A percentile compares a stretch with the other conserved stretches of the same genome.
Evolutionary conservation across 257 asterid species (phyloP).

Genomic region (Penstemon davidsonii): DNA sequence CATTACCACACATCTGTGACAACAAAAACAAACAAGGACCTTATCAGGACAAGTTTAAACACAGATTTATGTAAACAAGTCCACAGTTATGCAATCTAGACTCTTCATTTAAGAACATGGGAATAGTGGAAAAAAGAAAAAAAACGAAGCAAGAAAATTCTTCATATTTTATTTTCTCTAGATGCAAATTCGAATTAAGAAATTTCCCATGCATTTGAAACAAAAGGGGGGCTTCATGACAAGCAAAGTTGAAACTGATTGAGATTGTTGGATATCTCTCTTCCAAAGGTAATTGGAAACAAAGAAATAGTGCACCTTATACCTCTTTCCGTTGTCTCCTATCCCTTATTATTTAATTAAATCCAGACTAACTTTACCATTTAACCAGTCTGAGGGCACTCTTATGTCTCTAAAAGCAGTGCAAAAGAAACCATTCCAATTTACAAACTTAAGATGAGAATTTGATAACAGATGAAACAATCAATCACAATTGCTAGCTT

Average conservation of each 20-base stretch:
- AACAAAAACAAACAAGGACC: conserved; percentile 18
- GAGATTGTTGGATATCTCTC: background rate
- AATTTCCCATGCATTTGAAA: background rate
- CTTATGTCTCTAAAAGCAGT: background rate
- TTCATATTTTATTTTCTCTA: background rate
- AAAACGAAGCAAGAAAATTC: background rate
- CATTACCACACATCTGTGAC: conserved; percentile 94
- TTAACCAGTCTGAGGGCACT: too few relatives aligned
- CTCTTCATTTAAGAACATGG: background rate
- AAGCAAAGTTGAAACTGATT: background rate
- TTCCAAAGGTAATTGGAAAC: background rate
- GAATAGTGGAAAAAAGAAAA: background rate
- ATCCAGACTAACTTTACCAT: background rate
- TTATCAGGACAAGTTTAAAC: conserved; percentile 17
- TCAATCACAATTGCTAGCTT: conserved; percentile 8
- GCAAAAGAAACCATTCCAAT: background rate
- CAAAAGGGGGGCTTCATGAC: background rate
- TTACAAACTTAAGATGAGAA: conserved; percentile 3
- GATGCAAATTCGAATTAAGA: background rate
- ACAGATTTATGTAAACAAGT: background rate
- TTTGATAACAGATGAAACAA: background rate
- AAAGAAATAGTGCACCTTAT: background rate
- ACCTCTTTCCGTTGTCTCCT: background rate
- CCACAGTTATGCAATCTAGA: background rate
- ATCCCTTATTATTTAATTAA: background rate